These are phyloP conservation scores for Phytopythium mirpurense DNA, from an alignment of 352 stramenopile species.

Conservation along the genomic window DNA sequence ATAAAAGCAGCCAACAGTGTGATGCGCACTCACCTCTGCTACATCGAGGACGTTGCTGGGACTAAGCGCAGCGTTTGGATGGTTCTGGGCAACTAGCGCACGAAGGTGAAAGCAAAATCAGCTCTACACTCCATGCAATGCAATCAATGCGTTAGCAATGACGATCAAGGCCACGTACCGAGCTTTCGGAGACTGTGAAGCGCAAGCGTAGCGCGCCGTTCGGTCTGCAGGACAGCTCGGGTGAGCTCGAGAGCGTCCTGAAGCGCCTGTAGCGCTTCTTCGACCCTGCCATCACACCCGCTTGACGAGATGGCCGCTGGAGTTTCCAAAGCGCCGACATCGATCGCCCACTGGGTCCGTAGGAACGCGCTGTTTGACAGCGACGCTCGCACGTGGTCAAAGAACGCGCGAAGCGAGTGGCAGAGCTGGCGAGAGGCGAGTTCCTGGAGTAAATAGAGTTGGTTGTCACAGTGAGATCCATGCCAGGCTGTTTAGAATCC, in stretches of 20 bases:
- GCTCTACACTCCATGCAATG: too few relatives aligned
- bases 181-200: not conserved
- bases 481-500: too few relatives aligned
- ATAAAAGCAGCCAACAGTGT: too few relatives aligned
- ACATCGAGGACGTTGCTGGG: conserved; percentile 1
- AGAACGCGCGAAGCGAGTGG: conserved; percentile 31
- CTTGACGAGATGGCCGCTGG: too few relatives aligned
- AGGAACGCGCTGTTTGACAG: conserved; percentile 1
- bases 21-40: not conserved
- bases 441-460: conserved; percentile 14
- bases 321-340: not conserved
- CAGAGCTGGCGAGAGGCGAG: conserved; percentile 27
- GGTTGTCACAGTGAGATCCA: not conserved
- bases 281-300: not conserved
- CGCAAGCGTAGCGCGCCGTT: not conserved
- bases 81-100: not conserved
- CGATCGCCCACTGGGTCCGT: not conserved
- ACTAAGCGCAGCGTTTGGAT: not conserved
- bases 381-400: conserved; percentile 21
- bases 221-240: not conserved
- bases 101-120: not conserved
- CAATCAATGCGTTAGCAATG: too few relatives aligned
- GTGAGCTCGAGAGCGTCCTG: not conserved
- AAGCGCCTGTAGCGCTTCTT: not conserved
- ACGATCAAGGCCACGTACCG: not conserved